Evolutionary conservation across 2,329 filamentous ascomycete species (phyloP).

Genomic region (Cryphonectria radicalis): DNA sequence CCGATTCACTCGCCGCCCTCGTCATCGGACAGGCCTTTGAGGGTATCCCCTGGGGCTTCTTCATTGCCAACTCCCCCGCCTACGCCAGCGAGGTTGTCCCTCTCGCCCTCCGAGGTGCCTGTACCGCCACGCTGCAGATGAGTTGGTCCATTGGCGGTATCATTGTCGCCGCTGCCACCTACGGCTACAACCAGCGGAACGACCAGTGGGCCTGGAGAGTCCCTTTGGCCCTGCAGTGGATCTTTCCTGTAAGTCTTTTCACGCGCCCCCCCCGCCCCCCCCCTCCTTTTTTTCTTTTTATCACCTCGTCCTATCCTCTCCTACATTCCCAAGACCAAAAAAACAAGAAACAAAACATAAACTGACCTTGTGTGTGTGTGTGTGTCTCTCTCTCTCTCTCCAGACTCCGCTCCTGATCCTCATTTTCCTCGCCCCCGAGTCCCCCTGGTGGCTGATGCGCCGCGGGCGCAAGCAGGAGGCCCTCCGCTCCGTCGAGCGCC

Average conservation of each 20-base stretch:
- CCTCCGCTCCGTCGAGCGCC: constrained; percentile 50
- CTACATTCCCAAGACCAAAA: too few relatives aligned
- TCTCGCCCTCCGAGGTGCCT: constrained; percentile 58
- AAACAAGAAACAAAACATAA: too few relatives aligned
- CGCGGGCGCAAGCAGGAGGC: constrained; percentile 52
- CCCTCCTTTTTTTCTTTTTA: not conserved
- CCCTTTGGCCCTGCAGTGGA: constrained; percentile 61
- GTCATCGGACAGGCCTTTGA: constrained; percentile 62
- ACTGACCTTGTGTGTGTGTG: not conserved
- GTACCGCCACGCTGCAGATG: constrained; percentile 68
- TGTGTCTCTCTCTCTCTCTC: too few relatives aligned
- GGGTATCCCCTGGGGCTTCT: constrained; percentile 68
- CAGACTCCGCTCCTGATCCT: constrained; percentile 53
- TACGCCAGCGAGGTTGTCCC: constrained; percentile 67
- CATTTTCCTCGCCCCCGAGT: constrained; percentile 56
- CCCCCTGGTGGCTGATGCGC: constrained; percentile 60
- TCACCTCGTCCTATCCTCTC: too few relatives aligned
- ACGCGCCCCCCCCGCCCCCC: too few relatives aligned
- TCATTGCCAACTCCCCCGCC: constrained; percentile 67
- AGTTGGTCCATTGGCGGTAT: constrained; percentile 67
- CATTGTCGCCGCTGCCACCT: constrained; percentile 62
- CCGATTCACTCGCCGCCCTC: constrained; percentile 46
- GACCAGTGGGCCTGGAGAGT: constrained; percentile 48
- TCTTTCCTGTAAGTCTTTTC: constrained; percentile 48
- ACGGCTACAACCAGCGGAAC: constrained; percentile 50